Conservation (phyloP, 805 yeast species). For the Sungouiella thailandica region DNA sequence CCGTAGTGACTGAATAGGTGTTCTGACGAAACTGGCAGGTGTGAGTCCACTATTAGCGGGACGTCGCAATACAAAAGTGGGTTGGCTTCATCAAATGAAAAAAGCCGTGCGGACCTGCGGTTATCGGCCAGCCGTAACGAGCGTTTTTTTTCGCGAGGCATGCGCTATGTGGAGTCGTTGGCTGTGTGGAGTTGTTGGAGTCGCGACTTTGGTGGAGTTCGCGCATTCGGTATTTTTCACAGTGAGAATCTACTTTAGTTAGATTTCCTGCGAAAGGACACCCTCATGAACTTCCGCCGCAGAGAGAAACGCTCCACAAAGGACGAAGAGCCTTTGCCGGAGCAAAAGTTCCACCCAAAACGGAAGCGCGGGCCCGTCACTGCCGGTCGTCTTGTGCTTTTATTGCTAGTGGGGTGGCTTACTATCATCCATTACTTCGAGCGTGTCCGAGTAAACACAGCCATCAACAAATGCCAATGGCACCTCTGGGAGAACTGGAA, state of each 20-base stretch:
- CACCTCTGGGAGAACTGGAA: conserved; percentile 59
- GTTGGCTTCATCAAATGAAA: conserved; percentile 32
- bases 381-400: conserved; percentile 6
- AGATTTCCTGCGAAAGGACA: background rate
- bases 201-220: no score
- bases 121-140: conserved; percentile 28
- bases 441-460: conserved; percentile 21
- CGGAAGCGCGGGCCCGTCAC: background rate
- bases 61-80: conserved; percentile 18
- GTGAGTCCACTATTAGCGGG: conserved; percentile 4
- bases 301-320: conserved; percentile 1
- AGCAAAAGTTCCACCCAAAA: background rate
- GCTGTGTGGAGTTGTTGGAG: no score
- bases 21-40: no score
- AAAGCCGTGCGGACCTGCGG: conserved; percentile 15
- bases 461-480: conserved; percentile 46
- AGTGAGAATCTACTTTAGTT: no score
- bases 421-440: conserved; percentile 27
- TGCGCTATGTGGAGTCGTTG: conserved; percentile 4
- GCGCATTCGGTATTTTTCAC: no score
- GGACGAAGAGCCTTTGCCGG: background rate
- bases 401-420: conserved; percentile 22
- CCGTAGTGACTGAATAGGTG: no score
- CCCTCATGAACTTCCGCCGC: conserved; percentile 3
- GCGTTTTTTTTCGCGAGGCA: conserved; percentile 11